A percentile compares a stretch with the other conserved stretches of the same genome.
Evolutionary conservation across 2,329 filamentous ascomycete genomes (phyloP).

Genomic region (Fusarium pseudograminearum): DNA sequence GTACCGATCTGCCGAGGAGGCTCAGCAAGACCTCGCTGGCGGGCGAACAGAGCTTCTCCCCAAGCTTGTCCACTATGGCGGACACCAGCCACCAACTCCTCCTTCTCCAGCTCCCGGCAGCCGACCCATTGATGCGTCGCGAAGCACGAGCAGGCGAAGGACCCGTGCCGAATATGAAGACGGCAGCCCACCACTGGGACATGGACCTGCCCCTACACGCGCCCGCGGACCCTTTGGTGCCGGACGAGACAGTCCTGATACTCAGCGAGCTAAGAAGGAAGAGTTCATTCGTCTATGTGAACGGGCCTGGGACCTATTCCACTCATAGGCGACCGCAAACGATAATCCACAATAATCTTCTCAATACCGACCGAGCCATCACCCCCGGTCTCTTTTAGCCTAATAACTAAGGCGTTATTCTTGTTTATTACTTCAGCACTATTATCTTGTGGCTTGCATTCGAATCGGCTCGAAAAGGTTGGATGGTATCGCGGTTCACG

Average conservation of each 20-base stretch:
- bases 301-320: conserved; percentile 95
- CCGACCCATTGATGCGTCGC: conserved; percentile 61
- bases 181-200: conserved; percentile 86
- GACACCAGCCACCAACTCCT: conserved; percentile 92
- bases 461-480: conserved; percentile 41
- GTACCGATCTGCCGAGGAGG: conserved; percentile 96
- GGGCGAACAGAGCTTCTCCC: conserved; percentile 93
- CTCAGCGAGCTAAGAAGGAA: conserved; percentile 86
- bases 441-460: conserved; percentile 37
- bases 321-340: conserved; percentile 71
- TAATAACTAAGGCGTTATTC: conserved; percentile 36
- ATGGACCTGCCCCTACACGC: conserved; percentile 72
- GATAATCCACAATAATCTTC: conserved; percentile 39
- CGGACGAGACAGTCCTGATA: conserved; percentile 85
- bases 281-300: conserved; percentile 90
- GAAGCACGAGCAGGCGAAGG: conserved; percentile 77
- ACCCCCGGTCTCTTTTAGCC: conserved; percentile 19
- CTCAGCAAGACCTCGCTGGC: conserved; percentile 87
- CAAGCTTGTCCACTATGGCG: conserved; percentile 94
- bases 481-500: conserved; percentile 34
- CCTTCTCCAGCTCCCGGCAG: conserved; percentile 77
- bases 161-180: conserved; percentile 94
- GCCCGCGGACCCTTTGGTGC: conserved; percentile 79
- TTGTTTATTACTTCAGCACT: conserved; percentile 44
- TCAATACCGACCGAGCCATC: conserved; percentile 23